Base-by-base conservation (phyloP, 495 filamentous ascomycete genomes). In the Podospora anserina region DNA sequence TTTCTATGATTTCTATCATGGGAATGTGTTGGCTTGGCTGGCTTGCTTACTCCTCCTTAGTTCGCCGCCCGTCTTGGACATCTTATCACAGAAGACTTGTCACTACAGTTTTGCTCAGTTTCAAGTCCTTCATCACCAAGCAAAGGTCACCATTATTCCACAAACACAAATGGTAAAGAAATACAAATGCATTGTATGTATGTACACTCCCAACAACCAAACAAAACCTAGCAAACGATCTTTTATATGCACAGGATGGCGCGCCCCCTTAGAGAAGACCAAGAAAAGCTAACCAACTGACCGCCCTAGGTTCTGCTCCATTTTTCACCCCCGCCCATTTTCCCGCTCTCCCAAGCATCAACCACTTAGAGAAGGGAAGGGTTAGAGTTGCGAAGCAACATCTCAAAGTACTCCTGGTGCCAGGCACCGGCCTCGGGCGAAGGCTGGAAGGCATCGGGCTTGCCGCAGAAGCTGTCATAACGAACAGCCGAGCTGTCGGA, bases 391-490 rank as follows among this genome's bases (percentile, higher is more conserved):
- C 78, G 80, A 72, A 92, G 66, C 66, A 92, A 79, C 78, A 86
- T 83, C 82, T 88, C 87, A 76, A 92, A 92, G 83, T 90, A 91
- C 58, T 83, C 89, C 86, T 92, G 87, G 86, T 91, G 89, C 90
- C 91, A 93, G 23, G 81, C 78, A 60, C 90, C 90, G 68, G 91
- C 90, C 82, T 94, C 89, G 62, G 91, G 91, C n/a, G 90, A 85
- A 55, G 91, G 91, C 82, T 85, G 76, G 76, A 73, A 82, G 70
- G 83, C 82, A 66, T 87, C 89, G 58, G 79, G 75, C 74, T 83
- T 83, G 63, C 90, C 89, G 73, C 91, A 93, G 82, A 86, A 88
- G 58, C 78, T 82, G 81, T 95, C 91, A 77, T 91, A 95, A 44
- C 91, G 85, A 68, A 75, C 70, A 15, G 90, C 83, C 53, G 80